A percentile compares a stretch with the other conserved stretches of the same genome.
Conservation (phyloP, 129 eudicot genomes). For the Artemisia argyi region DNA sequence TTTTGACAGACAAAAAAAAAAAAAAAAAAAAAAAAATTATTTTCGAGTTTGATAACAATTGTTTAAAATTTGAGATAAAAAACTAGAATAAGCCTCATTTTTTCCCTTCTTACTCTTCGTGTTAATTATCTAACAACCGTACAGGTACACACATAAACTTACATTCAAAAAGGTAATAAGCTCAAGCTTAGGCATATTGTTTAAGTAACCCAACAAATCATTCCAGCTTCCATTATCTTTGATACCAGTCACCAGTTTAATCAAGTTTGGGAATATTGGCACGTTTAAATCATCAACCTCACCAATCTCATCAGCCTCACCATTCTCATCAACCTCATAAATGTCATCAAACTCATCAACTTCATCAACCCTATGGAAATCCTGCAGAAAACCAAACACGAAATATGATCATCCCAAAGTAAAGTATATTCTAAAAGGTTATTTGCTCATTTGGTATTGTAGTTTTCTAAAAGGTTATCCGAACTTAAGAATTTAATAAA, state of each 20-base stretch:
- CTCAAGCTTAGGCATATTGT: constrained; percentile 34
- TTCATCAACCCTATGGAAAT: neutral
- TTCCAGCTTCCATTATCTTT: constrained; percentile 8
- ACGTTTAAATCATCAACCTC: constrained; percentile 1
- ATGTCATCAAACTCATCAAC: neutral
- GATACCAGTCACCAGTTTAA: constrained; percentile 18
- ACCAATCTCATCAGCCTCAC: no score
- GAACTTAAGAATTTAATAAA: neutral
- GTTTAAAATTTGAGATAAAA: neutral
- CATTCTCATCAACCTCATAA: neutral
- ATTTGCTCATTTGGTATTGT: no score
- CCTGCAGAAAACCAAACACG: constrained; percentile 8
- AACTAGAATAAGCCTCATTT: no score
- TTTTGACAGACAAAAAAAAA: constrained; percentile 8
- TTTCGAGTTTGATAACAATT: neutral
- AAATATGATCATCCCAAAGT: neutral
- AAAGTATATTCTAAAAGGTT: no score
- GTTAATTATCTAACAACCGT: neutral
- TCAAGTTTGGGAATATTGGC: constrained; percentile 29
- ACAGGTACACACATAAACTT: constrained; percentile 1
- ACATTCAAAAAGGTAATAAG: constrained; percentile 26
- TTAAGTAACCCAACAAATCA: constrained; percentile 5
- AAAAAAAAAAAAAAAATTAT: neutral
- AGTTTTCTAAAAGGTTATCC: no score
- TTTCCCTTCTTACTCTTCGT: neutral